Percentiles rank a stretch among this genome's conserved stretches.
These are phyloP conservation scores for Neofusicoccum laricinum DNA, from an alignment of 2,329 filamentous ascomycete genomes.

Conservation along the genomic window DNA sequence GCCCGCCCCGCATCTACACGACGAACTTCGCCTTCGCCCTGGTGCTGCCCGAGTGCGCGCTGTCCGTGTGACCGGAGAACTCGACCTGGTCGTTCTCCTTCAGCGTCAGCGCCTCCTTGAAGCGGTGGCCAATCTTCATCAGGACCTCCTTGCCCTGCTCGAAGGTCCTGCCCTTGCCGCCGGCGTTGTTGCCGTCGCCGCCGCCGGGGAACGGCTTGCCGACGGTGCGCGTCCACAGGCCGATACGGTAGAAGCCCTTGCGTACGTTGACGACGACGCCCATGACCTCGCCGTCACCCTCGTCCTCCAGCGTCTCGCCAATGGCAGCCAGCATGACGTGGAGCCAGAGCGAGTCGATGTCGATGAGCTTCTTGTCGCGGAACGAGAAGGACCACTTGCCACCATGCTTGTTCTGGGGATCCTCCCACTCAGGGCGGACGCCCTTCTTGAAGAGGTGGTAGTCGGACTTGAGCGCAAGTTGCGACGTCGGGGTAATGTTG, in stretches of 20 bases:
- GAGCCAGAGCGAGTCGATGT: constrained; percentile 94
- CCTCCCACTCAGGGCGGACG: constrained; percentile 97
- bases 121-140: constrained; percentile 77
- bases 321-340: constrained; percentile 96
- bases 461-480: constrained; percentile 95
- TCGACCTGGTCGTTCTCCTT: constrained; percentile 76
- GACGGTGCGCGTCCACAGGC: constrained; percentile 93
- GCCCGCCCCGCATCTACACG: constrained; percentile 54
- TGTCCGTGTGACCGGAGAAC: constrained; percentile 95
- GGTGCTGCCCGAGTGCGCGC: constrained; percentile 87
- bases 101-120: constrained; percentile 89
- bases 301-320: constrained; percentile 93
- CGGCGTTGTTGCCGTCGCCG: constrained; percentile 68
- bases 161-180: constrained; percentile 70
- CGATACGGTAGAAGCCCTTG: constrained; percentile 96
- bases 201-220: constrained; percentile 79
- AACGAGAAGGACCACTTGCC: constrained; percentile 99
- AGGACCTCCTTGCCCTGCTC: constrained; percentile 87
- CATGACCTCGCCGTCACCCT: constrained; percentile 96
- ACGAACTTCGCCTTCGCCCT: constrained; percentile 92
- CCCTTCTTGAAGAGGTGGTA: constrained; percentile 99
- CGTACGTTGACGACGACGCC: constrained; percentile 98
- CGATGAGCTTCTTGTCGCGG: constrained; percentile 89
- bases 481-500: constrained; percentile 95
- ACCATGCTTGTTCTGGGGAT: constrained; percentile 96